phyloP scores from a whole-genome alignment of 2,329 filamentous ascomycete genomes.

The Nemania abortiva region DNA sequence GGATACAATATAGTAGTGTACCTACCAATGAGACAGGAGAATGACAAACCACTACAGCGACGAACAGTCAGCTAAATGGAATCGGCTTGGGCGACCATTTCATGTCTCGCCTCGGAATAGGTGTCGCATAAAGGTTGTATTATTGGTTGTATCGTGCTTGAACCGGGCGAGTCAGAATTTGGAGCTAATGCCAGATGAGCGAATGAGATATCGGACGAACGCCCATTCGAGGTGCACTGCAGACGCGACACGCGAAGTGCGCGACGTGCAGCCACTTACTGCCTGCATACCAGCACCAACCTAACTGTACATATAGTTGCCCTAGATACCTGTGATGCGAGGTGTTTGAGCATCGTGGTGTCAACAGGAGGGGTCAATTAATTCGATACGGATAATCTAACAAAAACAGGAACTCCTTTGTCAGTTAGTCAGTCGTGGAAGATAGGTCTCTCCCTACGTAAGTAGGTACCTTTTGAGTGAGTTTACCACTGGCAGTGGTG shows the following conservation, averaged over 20 bases:
- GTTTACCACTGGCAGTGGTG: neutral
- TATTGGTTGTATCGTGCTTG: constrained; percentile 22
- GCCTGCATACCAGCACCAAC: neutral
- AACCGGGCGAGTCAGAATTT: constrained; percentile 27
- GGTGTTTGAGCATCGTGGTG: neutral
- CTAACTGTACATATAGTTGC: neutral
- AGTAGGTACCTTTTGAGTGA: too few species aligned
- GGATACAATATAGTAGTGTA: neutral
- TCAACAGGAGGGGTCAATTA: neutral
- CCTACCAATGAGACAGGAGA: constrained; percentile 5
- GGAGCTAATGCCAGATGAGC: constrained; percentile 15
- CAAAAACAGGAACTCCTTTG: neutral
- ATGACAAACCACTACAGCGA: neutral
- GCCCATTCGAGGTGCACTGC: constrained; percentile 15
- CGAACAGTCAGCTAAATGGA: neutral
- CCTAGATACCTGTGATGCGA: neutral
- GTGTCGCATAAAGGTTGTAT: constrained; percentile 14
- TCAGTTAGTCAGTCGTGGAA: neutral
- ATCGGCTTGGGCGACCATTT: constrained; percentile 2
- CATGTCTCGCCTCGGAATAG: constrained; percentile 24
- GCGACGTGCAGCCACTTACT: neutral
- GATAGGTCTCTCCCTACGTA: too few species aligned
- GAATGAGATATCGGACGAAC: constrained; percentile 27
- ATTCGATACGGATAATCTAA: neutral
- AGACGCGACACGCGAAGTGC: constrained; percentile 40